These are phyloP conservation scores for Penicillium turbatum DNA, from an alignment of 495 filamentous ascomycete species.

Conservation along the genomic window DNA sequence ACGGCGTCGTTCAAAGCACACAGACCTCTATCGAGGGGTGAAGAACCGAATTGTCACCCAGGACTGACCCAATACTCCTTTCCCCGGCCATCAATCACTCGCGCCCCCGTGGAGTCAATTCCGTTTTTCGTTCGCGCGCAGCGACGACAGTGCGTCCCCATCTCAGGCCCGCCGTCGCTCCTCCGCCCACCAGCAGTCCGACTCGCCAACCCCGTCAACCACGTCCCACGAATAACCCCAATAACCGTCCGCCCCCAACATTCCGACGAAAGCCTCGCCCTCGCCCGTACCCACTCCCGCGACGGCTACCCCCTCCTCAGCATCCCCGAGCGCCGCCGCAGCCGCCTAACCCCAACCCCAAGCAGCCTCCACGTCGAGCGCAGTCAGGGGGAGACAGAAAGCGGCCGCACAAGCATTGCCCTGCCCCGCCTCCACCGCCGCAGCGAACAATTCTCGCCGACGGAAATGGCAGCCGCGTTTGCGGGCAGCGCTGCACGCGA, in stretches of 20 bases:
- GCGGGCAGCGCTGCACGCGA: slow-evolving; percentile 31
- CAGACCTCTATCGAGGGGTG: slow-evolving; percentile 31
- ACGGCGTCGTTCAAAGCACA: slow-evolving; percentile 34
- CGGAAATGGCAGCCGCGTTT: slow-evolving; percentile 45
- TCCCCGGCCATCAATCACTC: slow-evolving; percentile 2
- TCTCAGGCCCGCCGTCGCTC: slow-evolving; percentile 27
- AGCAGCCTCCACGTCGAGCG: slow-evolving; percentile 64
- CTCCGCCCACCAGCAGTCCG: slow-evolving; percentile 39
- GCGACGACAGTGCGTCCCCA: slow-evolving; percentile 25
- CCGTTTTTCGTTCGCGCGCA: slow-evolving; percentile 26
- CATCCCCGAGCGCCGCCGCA: slow-evolving; percentile 62
- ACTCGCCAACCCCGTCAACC: slow-evolving; percentile 47
- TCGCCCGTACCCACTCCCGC: slow-evolving; percentile 26
- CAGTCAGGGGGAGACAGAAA: slow-evolving; percentile 50
- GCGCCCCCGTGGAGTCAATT: slow-evolving; percentile 26
- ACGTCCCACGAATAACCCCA: slow-evolving; percentile 46
- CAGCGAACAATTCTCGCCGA: slow-evolving; percentile 33
- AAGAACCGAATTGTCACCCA: slow-evolving; percentile 24
- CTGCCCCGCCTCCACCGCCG: slow-evolving; percentile 55
- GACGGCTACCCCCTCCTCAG: slow-evolving; percentile 68
- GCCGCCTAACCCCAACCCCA: slow-evolving; percentile 48
- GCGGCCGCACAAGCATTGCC: slow-evolving; percentile 61
- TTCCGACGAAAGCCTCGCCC: slow-evolving; percentile 40
- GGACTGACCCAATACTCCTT: slow-evolving; percentile 17
- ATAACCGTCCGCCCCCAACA: slow-evolving; percentile 30